phyloP scores from a whole-genome alignment of 495 filamentous ascomycete genomes.

The Cenococcum geophilum region DNA sequence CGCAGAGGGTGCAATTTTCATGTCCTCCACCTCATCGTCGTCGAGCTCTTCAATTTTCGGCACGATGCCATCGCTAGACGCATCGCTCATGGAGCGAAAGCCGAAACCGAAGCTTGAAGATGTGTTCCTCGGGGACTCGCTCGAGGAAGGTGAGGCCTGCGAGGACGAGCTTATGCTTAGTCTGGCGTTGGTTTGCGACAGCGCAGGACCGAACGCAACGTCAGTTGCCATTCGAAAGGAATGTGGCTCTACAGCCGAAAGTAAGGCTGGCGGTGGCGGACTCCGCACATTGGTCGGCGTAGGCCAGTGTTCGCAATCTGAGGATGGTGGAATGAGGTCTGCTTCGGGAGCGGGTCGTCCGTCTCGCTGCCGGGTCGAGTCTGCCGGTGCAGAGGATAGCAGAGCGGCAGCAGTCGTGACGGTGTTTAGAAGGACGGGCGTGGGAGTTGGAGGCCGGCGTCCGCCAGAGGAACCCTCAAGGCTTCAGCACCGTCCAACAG shows the following conservation, averaged over 20 bases:
- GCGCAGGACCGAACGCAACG: constrained; percentile 25
- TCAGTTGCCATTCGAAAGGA: constrained; percentile 25
- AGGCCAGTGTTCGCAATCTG: constrained; percentile 2
- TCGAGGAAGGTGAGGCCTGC: constrained; percentile 34
- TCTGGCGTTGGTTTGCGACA: constrained; percentile 18
- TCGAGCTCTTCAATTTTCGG: constrained; percentile 40
- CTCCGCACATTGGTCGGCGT: constrained; percentile 21
- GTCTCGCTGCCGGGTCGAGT: background rate
- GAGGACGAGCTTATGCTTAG: constrained; percentile 36
- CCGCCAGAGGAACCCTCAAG: constrained; percentile 1
- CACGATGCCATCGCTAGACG: constrained; percentile 27
- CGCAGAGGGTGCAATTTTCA: constrained; percentile 18
- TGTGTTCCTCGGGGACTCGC: constrained; percentile 35
- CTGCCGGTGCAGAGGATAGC: background rate
- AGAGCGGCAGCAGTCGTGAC: constrained; percentile 3
- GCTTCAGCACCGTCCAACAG: constrained; percentile 1
- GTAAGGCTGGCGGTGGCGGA: constrained; percentile 10
- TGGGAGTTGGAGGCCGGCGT: background rate
- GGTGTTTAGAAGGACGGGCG: background rate
- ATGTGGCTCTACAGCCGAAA: background rate
- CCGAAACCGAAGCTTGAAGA: constrained; percentile 19
- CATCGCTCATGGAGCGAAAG: constrained; percentile 5
- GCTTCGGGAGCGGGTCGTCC: background rate
- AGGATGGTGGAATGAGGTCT: constrained; percentile 2
- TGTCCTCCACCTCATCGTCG: constrained; percentile 30